phyloP scores from a whole-genome alignment of 495 filamentous ascomycete species.

The Talaromyces thailandensis region DNA sequence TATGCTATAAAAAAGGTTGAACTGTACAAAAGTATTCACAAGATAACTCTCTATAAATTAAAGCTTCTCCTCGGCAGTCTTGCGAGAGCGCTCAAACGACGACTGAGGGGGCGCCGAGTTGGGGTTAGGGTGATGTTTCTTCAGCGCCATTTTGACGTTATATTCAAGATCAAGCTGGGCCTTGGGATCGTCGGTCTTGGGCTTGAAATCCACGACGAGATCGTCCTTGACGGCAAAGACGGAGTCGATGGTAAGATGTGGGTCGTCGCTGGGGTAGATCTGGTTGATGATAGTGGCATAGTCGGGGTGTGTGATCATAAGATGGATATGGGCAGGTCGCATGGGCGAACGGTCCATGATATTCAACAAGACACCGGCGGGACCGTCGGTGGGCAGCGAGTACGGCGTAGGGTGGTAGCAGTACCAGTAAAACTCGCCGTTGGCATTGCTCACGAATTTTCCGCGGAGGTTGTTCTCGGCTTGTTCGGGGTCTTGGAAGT shows the following conservation, averaged over 20 bases:
- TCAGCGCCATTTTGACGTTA: conserved; percentile 36
- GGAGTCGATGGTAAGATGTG: conserved; percentile 52
- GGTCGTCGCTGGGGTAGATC: conserved; percentile 54
- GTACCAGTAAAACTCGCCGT: conserved; percentile 72
- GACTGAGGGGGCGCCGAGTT: conserved; percentile 36
- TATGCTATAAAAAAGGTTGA: not conserved
- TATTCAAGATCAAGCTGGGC: conserved; percentile 36
- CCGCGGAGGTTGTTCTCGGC: conserved; percentile 73
- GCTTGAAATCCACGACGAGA: conserved; percentile 54
- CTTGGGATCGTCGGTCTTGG: conserved; percentile 38
- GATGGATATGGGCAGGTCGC: conserved; percentile 41
- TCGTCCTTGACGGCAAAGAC: conserved; percentile 62
- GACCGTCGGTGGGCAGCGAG: conserved; percentile 67
- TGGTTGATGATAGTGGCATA: conserved; percentile 51
- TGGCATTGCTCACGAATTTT: conserved; percentile 69
- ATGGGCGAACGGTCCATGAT: conserved; percentile 60
- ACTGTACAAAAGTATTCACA: not conserved
- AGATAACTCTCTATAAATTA: not conserved
- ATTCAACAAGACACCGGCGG: conserved; percentile 58
- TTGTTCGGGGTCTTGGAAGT: conserved; percentile 80
- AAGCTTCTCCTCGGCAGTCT: not conserved
- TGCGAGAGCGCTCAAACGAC: conserved; percentile 29
- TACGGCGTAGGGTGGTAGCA: conserved; percentile 78
- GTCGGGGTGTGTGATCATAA: conserved; percentile 40
- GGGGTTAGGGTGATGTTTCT: conserved; percentile 41